Evolutionary conservation across 176 grass and related monocot genomes (phyloP), one percentile per base, ranked within the genome.

Genomic region (Phragmites australis): DNA sequence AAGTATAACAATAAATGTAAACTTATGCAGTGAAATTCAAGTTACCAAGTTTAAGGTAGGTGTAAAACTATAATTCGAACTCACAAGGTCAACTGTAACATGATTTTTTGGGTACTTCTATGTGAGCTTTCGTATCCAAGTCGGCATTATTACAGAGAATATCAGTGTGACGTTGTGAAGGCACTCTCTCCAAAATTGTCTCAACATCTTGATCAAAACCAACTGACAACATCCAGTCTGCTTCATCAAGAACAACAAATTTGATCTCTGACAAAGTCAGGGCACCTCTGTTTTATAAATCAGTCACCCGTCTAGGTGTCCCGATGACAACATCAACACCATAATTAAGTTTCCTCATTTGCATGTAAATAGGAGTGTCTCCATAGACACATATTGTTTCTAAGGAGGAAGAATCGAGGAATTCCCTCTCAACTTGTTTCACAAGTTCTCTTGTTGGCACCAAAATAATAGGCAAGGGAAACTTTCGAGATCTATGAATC

Each of bases 401-500:
- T 78, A 99, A 61, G 3, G 72, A 67, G 17, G 90, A 91, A 65
- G 90, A 93, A 19, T 99, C 97, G 12, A 71, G 25, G 55, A 99
- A 99, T 83, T 99, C 97, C 89, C 87, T 99, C 57, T 99, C 97
- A 60, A 99, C 97, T 81, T 99, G 97, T 42, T 88, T 86, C 11
- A 93, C 97, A 82, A 99, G 97, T 79, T 99, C 97, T 78, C 97
- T 93, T 39, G 97, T 99, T 57, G 97, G 97, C 2, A 93, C 97
- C 82, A 99, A 81, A 81, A 79, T 82, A 50, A 99, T 96, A 17
- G 97, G 93, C 81, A 99, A 25, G 4, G 97, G 97, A 27, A 49
- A 65, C 47, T 23, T 86, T 47, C 97, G 93, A 52, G 81, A 80
- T 16, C 97, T 99, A 79, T 46, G 39, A 62, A 72, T 87, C 72